phyloP scores from a whole-genome alignment of 2,329 filamentous ascomycete genomes.

The Colletotrichum endophyticum region DNA sequence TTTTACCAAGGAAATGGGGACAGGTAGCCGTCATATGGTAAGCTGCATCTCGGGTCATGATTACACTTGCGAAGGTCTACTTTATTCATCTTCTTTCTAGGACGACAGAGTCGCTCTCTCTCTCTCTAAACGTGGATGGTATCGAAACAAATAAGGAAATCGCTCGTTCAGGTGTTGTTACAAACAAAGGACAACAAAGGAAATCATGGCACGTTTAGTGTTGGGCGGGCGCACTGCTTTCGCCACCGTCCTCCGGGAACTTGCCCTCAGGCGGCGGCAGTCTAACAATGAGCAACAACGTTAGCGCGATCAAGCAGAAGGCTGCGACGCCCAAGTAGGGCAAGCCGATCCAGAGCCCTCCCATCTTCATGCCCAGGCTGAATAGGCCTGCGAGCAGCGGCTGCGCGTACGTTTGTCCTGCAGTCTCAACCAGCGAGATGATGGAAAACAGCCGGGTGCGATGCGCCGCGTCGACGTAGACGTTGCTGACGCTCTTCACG shows the following conservation, averaged over 20 bases:
- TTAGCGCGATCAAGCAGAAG: neutral
- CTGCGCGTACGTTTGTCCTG: constrained; percentile 27
- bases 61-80: neutral
- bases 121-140: neutral
- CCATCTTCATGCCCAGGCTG: constrained; percentile 31
- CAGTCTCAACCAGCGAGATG: constrained; percentile 26
- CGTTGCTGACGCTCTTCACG: constrained; percentile 27
- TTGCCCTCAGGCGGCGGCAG: neutral
- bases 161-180: neutral
- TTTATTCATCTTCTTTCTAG: neutral
- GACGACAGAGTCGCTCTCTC: neutral
- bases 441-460: constrained; percentile 32
- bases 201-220: neutral
- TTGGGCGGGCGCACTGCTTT: neutral
- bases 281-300: constrained; percentile 2
- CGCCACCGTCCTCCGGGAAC: neutral
- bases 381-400: constrained; percentile 32
- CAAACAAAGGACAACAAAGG: neutral
- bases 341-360: constrained; percentile 31
- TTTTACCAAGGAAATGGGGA: neutral
- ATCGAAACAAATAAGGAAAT: neutral
- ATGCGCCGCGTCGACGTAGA: constrained; percentile 30
- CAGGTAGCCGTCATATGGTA: neutral
- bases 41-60: neutral
- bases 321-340: constrained; percentile 33